A percentile compares a stretch with the other conserved stretches of the same genome.
phyloP scores from a whole-genome alignment of 176 grass and related monocot genomes.

The Thalia dealbata region DNA sequence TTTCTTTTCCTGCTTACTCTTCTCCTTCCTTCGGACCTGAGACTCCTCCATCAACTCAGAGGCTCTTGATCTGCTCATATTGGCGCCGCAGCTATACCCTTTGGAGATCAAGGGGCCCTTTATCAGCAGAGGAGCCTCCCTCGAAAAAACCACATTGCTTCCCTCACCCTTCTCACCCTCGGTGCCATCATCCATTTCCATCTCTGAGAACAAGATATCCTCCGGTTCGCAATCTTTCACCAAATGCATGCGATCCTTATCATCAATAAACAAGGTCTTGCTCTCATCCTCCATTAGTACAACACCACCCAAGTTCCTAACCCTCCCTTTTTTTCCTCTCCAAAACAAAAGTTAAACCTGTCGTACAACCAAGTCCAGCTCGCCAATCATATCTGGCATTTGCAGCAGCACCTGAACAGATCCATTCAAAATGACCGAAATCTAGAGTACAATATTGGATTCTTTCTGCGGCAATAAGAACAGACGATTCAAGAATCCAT shows the following conservation, averaged over 20 bases:
- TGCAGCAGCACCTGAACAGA: neutral
- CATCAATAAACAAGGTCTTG: slow-evolving; percentile 19
- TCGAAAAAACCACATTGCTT: slow-evolving; percentile 40
- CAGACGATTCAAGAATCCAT: neutral
- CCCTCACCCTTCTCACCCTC: slow-evolving; percentile 29
- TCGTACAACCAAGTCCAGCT: slow-evolving; percentile 2
- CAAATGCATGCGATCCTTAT: slow-evolving; percentile 25
- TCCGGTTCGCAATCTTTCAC: slow-evolving; percentile 28
- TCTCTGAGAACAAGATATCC: slow-evolving; percentile 26
- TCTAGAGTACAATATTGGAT: neutral
- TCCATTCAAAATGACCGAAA: neutral
- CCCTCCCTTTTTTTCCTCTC: no score
- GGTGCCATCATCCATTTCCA: slow-evolving; percentile 44
- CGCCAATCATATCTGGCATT: slow-evolving; percentile 1
- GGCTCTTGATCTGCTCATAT: slow-evolving; percentile 50
- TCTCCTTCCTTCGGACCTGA: slow-evolving; percentile 34
- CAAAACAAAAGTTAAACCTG: neutral
- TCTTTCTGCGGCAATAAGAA: neutral
- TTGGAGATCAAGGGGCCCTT: slow-evolving; percentile 38
- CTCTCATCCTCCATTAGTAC: slow-evolving; percentile 31
- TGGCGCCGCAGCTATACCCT: slow-evolving; percentile 19
- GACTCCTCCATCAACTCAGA: slow-evolving; percentile 46
- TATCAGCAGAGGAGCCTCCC: slow-evolving; percentile 32
- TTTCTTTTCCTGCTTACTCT: slow-evolving; percentile 54
- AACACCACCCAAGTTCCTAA: neutral